phyloP scores from a whole-genome alignment of 345 rosid species.

The Murraya paniculata region DNA sequence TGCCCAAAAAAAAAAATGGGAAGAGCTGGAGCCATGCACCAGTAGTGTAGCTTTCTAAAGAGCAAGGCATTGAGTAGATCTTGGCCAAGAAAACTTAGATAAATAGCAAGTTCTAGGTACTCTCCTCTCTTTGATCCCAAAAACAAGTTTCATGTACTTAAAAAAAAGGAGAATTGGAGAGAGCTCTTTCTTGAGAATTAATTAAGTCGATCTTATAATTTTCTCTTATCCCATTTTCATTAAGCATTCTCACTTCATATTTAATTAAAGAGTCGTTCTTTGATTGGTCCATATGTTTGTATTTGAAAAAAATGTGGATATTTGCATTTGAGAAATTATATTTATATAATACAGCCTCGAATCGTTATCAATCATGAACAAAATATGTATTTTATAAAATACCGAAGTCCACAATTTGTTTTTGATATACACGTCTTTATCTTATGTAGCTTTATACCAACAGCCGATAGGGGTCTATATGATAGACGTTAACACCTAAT shows the following conservation, averaged over 20 bases:
- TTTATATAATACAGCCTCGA: too few species aligned
- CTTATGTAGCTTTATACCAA: background rate
- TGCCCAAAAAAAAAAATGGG: background rate
- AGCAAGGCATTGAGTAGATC: background rate
- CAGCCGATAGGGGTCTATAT: background rate
- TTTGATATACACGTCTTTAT: background rate
- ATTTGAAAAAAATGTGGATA: too few species aligned
- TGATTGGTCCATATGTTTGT: too few species aligned
- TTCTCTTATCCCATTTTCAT: background rate
- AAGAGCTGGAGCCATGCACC: background rate
- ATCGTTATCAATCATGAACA: too few species aligned
- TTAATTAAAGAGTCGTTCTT: too few species aligned
- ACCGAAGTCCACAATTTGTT: background rate
- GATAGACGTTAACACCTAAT: background rate
- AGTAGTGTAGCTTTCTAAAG: background rate
- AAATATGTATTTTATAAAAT: background rate
- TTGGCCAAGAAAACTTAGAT: background rate
- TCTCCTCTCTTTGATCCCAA: conserved; percentile 3
- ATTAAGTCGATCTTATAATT: background rate
- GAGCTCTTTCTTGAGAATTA: background rate
- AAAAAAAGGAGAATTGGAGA: background rate
- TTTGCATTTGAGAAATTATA: too few species aligned
- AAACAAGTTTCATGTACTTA: background rate
- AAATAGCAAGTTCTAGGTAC: background rate
- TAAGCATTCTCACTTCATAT: too few species aligned